Base-by-base conservation (phyloP, 1,284 basidiomycete genomes). In the Trametes polyzona region DNA sequence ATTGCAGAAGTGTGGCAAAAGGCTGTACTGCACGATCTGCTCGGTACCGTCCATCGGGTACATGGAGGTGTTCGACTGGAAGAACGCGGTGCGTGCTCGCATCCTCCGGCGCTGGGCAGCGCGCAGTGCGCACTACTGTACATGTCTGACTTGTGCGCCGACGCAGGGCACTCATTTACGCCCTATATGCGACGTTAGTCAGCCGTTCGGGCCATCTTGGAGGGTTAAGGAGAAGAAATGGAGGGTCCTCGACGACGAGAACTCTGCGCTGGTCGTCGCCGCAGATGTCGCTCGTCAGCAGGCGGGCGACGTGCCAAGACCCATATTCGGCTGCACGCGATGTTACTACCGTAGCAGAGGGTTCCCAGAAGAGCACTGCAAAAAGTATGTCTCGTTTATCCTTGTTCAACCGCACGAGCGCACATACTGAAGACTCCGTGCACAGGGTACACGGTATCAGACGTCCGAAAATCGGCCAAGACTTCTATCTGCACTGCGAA, bases 1-100 rank as follows among this genome's bases (percentile, higher is more conserved):
- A 47, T 78, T 84, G 78, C 80, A 83, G 51, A 41, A 61, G 5
- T 54, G 70, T 26, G 61, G 73, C 46, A 43, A 65, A 5, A 70
- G 73, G 47, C 69, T 82, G 42, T 41, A 47, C 12, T 60, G 55
- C 39, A 48, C 23, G 19, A 36, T 41, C 32, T 52, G 48, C 21
- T 40, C 44, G 1, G 55, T 52, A 1, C 33, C 47, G 1, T 29
- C 33, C 1, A 16, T 44, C 9, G 47, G 41, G 4, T 44, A 32
- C 33, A 37, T 49, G 33, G 47, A 42, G 27, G 47, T 36, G 21
- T 51, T 42, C 21, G 48, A 54, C 14, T 60, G 55, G 59, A 30
- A 35, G 47, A 54, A 23, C 12, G 41, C 44, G 43, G 59, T 57
- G 17, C 3, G 47, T 46, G 33, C 14, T 9, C 26, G 11, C 30